A percentile compares a stretch with the other conserved stretches of the same genome.
Conservation (phyloP, 495 filamentous ascomycete genomes). For the Penicillium manginii region DNA sequence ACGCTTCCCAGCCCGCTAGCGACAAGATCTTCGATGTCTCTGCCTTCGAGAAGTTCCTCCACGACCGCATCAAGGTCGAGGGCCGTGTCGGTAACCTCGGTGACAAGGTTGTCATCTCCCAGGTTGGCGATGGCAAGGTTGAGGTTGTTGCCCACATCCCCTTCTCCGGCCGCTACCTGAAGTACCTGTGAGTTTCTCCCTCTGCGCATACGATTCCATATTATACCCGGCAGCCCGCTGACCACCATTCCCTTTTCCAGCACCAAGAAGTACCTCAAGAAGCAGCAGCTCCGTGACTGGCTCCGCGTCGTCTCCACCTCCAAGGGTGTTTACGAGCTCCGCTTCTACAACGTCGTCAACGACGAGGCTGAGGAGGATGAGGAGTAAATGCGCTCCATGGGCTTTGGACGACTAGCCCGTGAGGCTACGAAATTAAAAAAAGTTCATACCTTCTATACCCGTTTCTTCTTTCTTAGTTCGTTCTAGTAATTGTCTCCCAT, state of each 20-base stretch:
- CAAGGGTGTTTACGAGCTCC: slow-evolving; percentile 97
- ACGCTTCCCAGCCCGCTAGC: slow-evolving; percentile 92
- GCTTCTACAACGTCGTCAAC: slow-evolving; percentile 99
- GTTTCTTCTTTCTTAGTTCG: not conserved
- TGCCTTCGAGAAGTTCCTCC: slow-evolving; percentile 98
- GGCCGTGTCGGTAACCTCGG: slow-evolving; percentile 97
- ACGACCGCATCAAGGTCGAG: slow-evolving; percentile 99
- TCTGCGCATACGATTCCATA: not conserved
- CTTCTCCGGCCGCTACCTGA: slow-evolving; percentile 98
- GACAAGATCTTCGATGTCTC: slow-evolving; percentile 99
- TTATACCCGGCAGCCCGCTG: slow-evolving; percentile 4
- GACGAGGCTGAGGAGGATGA: slow-evolving; percentile 97
- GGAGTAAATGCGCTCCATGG: slow-evolving; percentile 66
- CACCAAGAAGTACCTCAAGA: slow-evolving; percentile 99
- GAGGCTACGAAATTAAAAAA: slow-evolving; percentile 35
- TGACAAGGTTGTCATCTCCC: slow-evolving; percentile 86
- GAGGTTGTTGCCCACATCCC: slow-evolving; percentile 96
- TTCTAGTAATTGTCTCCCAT: too few relatives aligned
- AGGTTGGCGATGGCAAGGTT: slow-evolving; percentile 92
- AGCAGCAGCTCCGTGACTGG: slow-evolving; percentile 99
- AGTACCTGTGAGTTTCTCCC: slow-evolving; percentile 83
- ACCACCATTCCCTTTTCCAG: slow-evolving; percentile 49
- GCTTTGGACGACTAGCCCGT: slow-evolving; percentile 28
- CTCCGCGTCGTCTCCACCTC: slow-evolving; percentile 96
- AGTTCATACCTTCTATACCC: slow-evolving; percentile 31